Evolutionary conservation across 148 eudicot genomes (phyloP).

Genomic region (Rhododendron vialii): DNA sequence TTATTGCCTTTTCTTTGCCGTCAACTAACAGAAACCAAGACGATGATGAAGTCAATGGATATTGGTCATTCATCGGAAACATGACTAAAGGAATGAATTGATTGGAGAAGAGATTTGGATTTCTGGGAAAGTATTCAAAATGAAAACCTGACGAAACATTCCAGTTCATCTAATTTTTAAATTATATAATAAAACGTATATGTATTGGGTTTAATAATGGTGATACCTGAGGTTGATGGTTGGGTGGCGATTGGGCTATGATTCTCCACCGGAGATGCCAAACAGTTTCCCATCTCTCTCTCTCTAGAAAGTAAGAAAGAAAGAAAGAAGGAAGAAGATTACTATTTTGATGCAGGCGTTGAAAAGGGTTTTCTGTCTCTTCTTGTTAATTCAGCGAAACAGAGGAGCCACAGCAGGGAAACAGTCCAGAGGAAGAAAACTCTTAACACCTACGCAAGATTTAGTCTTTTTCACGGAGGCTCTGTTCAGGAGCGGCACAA

Average conservation of each 20-base stretch:
- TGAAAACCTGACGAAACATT: neutral
- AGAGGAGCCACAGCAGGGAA: too few species aligned
- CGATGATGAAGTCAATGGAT: neutral
- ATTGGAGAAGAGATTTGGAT: neutral
- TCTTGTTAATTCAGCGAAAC: neutral
- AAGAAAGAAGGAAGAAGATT: neutral
- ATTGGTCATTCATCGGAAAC: neutral
- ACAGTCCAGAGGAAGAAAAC: too few species aligned
- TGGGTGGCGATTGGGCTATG: neutral
- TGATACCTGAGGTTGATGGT: constrained; percentile 7
- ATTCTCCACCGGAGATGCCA: neutral
- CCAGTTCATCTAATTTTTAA: neutral
- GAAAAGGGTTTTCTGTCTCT: neutral
- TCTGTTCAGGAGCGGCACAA: too few species aligned
- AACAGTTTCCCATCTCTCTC: constrained; percentile 9
- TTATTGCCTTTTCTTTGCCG: neutral
- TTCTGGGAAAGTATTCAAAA: neutral
- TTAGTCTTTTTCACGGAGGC: too few species aligned
- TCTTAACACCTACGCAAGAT: too few species aligned
- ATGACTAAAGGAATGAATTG: neutral
- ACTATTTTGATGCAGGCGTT: neutral
- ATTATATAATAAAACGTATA: too few species aligned
- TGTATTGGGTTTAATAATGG: too few species aligned
- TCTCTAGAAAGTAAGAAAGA: neutral
- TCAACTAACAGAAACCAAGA: neutral